phyloP scores from a whole-genome alignment of 345 rosid species.

The Aquilaria malaccensis region DNA sequence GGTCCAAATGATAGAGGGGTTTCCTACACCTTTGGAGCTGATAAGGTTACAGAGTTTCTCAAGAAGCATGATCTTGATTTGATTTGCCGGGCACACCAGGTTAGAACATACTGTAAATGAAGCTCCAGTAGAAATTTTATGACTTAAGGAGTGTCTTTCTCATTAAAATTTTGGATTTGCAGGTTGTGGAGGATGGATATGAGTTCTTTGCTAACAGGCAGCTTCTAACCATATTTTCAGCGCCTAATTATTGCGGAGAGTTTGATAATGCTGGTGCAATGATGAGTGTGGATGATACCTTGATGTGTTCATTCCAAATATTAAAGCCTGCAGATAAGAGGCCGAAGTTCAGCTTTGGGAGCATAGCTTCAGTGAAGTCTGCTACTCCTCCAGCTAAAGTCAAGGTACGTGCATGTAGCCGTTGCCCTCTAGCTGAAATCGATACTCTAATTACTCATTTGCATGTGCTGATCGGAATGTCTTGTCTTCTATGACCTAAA shows the following conservation, averaged over 20 bases:
- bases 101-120: slow-evolving; percentile 15
- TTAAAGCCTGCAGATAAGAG: slow-evolving; percentile 62
- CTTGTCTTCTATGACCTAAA: not conserved
- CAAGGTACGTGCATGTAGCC: slow-evolving; percentile 35
- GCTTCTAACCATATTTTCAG: slow-evolving; percentile 83
- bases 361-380: slow-evolving; percentile 36
- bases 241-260: slow-evolving; percentile 83
- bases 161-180: slow-evolving; percentile 13
- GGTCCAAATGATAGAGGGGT: slow-evolving; percentile 77
- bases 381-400: slow-evolving; percentile 31
- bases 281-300: slow-evolving; percentile 67
- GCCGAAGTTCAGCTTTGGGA: slow-evolving; percentile 45
- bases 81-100: slow-evolving; percentile 91
- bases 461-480: not conserved
- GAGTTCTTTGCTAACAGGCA: slow-evolving; percentile 71
- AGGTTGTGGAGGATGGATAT: slow-evolving; percentile 93
- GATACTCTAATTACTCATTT: not conserved
- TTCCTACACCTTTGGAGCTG: slow-evolving; percentile 72
- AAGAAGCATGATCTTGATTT: slow-evolving; percentile 64
- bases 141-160: slow-evolving; percentile 1
- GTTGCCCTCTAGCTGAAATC: not conserved
- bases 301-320: slow-evolving; percentile 81
- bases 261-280: slow-evolving; percentile 88
- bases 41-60: slow-evolving; percentile 54
- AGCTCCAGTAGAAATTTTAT: not conserved